Evolutionary conservation across 148 eudicot genomes (phyloP).

Genomic region (Vaccinium myrtillus): DNA sequence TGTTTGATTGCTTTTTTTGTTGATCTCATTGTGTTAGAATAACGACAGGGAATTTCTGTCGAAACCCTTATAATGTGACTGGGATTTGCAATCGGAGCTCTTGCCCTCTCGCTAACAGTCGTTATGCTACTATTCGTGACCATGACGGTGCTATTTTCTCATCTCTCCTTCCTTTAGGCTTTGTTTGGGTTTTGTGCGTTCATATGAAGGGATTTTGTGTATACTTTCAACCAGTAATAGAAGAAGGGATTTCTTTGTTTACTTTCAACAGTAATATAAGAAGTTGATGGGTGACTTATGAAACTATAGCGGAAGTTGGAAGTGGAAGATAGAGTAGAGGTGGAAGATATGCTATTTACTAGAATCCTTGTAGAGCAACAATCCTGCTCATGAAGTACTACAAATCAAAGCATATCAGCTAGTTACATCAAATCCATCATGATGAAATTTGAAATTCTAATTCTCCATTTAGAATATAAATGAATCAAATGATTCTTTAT

Average conservation of each 20-base stretch:
- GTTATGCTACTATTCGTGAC: slow-evolving; percentile 86
- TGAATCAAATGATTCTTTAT: not conserved
- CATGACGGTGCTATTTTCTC: slow-evolving; percentile 36
- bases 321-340: not conserved
- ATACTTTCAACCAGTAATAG: not conserved
- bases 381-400: too few species aligned
- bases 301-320: not conserved
- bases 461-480: not conserved
- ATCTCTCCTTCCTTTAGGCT: slow-evolving; percentile 6
- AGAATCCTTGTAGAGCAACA: too few species aligned
- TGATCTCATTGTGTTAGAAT: slow-evolving; percentile 41
- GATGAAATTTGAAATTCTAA: not conserved
- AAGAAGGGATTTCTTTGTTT: not conserved
- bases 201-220: not conserved
- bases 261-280: not conserved
- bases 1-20: slow-evolving; percentile 1
- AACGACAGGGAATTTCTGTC: slow-evolving; percentile 83
- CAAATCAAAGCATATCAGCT: too few species aligned
- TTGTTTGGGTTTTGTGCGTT: not conserved
- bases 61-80: slow-evolving; percentile 89
- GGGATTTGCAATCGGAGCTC: slow-evolving; percentile 98
- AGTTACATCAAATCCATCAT: too few species aligned
- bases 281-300: not conserved
- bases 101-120: slow-evolving; percentile 95
- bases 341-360: not conserved